phyloP scores from a whole-genome alignment of 306 rosid species.

The Cucurbita moschata region DNA sequence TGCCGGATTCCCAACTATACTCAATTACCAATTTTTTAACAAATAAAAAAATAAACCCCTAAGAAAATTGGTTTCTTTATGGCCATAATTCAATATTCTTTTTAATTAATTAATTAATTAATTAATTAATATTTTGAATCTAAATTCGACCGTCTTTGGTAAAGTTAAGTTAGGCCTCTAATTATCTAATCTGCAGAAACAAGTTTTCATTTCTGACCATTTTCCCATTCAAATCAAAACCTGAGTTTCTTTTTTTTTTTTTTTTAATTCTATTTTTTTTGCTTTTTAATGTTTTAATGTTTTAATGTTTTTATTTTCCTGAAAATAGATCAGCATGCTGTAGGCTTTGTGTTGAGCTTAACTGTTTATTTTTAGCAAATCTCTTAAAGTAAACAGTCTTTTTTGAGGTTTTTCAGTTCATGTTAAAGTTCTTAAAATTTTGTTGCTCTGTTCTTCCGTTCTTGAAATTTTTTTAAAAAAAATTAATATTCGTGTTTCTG shows the following conservation, averaged over 20 bases:
- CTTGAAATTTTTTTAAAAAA: too few relatives aligned
- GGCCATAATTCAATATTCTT: slow-evolving; percentile 26
- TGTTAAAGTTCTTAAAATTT: slow-evolving; percentile 6
- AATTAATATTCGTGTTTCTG: neutral
- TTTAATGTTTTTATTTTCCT: neutral
- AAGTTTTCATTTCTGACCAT: slow-evolving; percentile 34
- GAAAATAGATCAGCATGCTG: slow-evolving; percentile 17
- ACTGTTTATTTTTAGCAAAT: slow-evolving; percentile 9
- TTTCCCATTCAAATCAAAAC: slow-evolving; percentile 44
- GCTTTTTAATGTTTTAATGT: neutral
- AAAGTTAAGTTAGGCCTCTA: slow-evolving; percentile 70
- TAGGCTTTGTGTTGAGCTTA: slow-evolving; percentile 12
- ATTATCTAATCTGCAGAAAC: slow-evolving; percentile 51
- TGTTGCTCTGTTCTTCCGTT: neutral
- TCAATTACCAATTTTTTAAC: slow-evolving; percentile 21
- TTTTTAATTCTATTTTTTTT: neutral
- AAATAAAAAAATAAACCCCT: slow-evolving; percentile 23
- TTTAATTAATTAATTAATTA: neutral
- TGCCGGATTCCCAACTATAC: slow-evolving; percentile 11
- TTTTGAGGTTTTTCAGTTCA: slow-evolving; percentile 8
- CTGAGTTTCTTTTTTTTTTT: neutral
- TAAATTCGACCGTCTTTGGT: slow-evolving; percentile 40
- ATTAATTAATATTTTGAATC: slow-evolving; percentile 33
- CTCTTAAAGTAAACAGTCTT: slow-evolving; percentile 4
- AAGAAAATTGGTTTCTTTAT: slow-evolving; percentile 22